These are phyloP conservation scores for Hypoxylon lenormandii DNA, from an alignment of 495 filamentous ascomycete genomes.

Conservation along the genomic window DNA sequence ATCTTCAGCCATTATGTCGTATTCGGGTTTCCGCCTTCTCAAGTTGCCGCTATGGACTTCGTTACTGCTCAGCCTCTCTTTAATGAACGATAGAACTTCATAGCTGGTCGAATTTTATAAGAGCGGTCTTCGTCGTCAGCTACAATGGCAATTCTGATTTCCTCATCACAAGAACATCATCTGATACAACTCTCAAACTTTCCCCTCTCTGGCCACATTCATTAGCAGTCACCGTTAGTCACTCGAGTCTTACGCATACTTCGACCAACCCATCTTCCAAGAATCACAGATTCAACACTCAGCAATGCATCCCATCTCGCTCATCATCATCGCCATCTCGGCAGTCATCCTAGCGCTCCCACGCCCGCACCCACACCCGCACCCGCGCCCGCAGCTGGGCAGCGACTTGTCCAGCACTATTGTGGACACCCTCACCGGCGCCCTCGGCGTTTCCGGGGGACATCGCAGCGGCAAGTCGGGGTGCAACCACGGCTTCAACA, in stretches of 20 bases:
- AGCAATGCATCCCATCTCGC: conserved; percentile 31
- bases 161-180: conserved; percentile 9
- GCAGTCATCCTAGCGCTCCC: conserved; percentile 25
- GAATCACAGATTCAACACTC: neutral
- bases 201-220: neutral
- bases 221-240: conserved; percentile 4
- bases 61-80: conserved; percentile 22
- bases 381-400: neutral
- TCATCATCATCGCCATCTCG: conserved; percentile 31
- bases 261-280: neutral
- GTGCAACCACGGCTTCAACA: conserved; percentile 5
- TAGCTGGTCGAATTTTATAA: conserved; percentile 18
- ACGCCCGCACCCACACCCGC: conserved; percentile 9
- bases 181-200: conserved; percentile 4
- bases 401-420: conserved; percentile 13
- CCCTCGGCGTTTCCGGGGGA: conserved; percentile 9
- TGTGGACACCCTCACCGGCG: conserved; percentile 1
- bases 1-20: conserved; percentile 42
- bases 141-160: conserved; percentile 1
- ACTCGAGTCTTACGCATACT: neutral
- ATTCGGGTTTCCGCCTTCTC: conserved; percentile 17
- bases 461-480: neutral
- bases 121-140: neutral
- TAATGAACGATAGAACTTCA: conserved; percentile 10
- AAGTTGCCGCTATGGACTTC: conserved; percentile 11